Base-by-base conservation (phyloP, 2,329 filamentous ascomycete species). In the Fusarium mexicanum region DNA sequence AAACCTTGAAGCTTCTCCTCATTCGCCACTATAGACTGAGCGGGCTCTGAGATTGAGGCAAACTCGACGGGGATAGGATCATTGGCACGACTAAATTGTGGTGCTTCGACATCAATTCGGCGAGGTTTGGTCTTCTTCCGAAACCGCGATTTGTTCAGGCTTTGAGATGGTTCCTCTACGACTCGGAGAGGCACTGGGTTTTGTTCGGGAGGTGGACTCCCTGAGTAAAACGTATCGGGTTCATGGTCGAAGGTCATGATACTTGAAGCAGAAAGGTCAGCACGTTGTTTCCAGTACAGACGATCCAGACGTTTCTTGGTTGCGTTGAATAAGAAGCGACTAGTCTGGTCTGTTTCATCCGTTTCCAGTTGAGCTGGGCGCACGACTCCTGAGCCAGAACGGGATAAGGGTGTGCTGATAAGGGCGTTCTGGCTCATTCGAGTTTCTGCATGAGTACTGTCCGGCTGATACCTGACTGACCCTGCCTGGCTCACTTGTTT, bases 281-380 rank as follows among this genome's bases (percentile, higher is more conserved):
- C 82, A 33, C 79, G 80, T 37, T 78, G 73, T 61, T 79, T 84
- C 58, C 84, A 85, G 77, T 88, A 91, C 31, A 91, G 75, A 31
- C 83, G 84, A 78, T 92, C 90, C 12, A 92, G 81, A 16, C 84
- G 80, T 71, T 82, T 87, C 77, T 91, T 92, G 31, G 83, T 85
- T 8, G 83, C 81, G 58, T 85, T 81, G 69, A 92, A 91, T 16
- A 80, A 81, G 50, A 81, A 78, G 13, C 79, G 79, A 29, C 75
- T 79, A 17, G 79, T 77, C 46, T 80, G 80, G 38, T 82, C 79
- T 5, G 77, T 67, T 40, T 85, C 83, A 14, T 84, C 82, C 37
- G 82, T 84, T 76, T 92, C 90, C 16, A 92, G 81, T 71, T 91
- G 89, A 10, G 90, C 90, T 26, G 87, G 88, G 60, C 88, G 81